Percentiles rank a stretch among this genome's conserved stretches.
These are phyloP conservation scores for Paracamarosporium sp. DNA, from an alignment of 2,329 filamentous ascomycete species.

Conservation along the genomic window DNA sequence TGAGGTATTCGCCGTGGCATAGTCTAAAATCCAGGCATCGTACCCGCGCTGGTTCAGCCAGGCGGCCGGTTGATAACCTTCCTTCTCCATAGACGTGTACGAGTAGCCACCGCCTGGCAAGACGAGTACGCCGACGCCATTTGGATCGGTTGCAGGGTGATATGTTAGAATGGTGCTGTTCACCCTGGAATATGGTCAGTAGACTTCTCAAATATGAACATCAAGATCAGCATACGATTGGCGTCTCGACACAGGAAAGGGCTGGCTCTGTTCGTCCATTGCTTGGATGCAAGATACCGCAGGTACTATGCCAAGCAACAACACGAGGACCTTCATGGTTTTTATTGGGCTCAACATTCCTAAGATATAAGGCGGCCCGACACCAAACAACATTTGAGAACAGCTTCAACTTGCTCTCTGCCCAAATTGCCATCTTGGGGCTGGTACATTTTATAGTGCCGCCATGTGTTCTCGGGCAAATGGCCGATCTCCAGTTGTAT, in stretches of 20 bases:
- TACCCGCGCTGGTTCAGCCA: conserved; percentile 12
- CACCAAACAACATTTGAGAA: neutral
- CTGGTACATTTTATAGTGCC: conserved; percentile 2
- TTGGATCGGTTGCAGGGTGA: conserved; percentile 1
- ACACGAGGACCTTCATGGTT: neutral
- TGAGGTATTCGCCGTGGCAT: neutral
- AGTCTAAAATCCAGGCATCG: conserved; percentile 11
- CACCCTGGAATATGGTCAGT: conserved; percentile 1
- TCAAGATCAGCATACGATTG: conserved; percentile 1
- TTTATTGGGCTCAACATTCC: neutral
- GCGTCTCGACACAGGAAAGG: neutral
- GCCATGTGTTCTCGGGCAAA: conserved; percentile 1
- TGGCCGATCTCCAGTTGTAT: neutral
- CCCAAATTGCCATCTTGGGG: neutral
- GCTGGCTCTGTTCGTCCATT: neutral
- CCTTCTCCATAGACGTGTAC: conserved; percentile 1
- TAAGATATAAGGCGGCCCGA: neutral
- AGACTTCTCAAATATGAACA: neutral
- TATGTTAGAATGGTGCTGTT: conserved; percentile 8
- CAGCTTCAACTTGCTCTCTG: neutral
- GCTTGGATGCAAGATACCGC: neutral
- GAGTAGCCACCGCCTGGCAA: conserved; percentile 10
- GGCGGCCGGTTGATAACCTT: conserved; percentile 8
- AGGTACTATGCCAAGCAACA: neutral
- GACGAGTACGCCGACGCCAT: conserved; percentile 9